These are phyloP conservation scores for Euphorbia tirucalli DNA, from an alignment of 345 rosid species.

Conservation along the genomic window DNA sequence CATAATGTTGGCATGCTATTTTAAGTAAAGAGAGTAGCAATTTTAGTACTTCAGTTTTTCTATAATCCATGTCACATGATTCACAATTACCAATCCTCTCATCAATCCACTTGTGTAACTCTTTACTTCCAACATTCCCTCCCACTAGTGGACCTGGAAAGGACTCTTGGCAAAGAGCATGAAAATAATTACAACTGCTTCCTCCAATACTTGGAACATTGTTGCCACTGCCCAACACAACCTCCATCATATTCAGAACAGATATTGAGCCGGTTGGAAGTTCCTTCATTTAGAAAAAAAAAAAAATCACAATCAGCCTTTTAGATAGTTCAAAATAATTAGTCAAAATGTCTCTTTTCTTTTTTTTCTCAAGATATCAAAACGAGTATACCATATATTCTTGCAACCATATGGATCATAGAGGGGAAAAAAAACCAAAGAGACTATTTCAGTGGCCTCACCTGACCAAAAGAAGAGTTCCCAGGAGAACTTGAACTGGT, in stretches of 20 bases:
- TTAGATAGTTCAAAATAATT: background rate
- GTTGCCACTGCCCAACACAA: slow-evolving; percentile 41
- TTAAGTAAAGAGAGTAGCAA: slow-evolving; percentile 85
- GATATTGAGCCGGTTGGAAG: slow-evolving; percentile 49
- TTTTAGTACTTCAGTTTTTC: slow-evolving; percentile 56
- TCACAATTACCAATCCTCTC: slow-evolving; percentile 70
- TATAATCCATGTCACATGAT: slow-evolving; percentile 50
- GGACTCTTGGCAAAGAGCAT: slow-evolving; percentile 64
- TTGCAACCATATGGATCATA: background rate
- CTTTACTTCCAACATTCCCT: slow-evolving; percentile 85
- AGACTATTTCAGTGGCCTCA: slow-evolving; percentile 33
- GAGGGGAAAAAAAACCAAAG: slow-evolving; percentile 12
- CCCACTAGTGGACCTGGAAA: slow-evolving; percentile 96
- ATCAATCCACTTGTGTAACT: slow-evolving; percentile 92
- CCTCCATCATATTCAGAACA: slow-evolving; percentile 77
- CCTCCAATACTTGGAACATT: slow-evolving; percentile 39
- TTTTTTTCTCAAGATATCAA: slow-evolving; percentile 5
- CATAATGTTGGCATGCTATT: slow-evolving; percentile 91
- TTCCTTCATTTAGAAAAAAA: slow-evolving; percentile 42
- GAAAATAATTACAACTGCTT: slow-evolving; percentile 55
- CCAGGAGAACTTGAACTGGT: slow-evolving; percentile 39
- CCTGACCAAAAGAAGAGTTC: slow-evolving; percentile 69
- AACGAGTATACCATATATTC: background rate
- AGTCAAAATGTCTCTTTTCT: background rate
- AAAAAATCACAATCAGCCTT: slow-evolving; percentile 27